Conservation (phyloP, 2,329 filamentous ascomycete species). For the Fusarium albidum region DNA sequence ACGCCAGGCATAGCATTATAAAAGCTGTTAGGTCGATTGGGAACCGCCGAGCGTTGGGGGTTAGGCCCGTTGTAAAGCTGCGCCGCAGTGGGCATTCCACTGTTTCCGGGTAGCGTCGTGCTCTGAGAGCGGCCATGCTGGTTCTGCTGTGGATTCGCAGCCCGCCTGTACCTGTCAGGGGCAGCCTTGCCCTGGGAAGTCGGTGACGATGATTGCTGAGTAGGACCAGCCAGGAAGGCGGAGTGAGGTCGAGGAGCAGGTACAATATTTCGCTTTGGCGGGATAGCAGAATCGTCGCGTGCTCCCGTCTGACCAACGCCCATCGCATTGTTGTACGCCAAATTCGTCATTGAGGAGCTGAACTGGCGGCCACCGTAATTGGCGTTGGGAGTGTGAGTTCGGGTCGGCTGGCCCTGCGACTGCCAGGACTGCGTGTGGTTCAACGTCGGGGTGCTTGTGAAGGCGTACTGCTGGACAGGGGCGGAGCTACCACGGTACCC, state of each 20-base stretch:
- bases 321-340: conserved; percentile 49
- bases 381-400: conserved; percentile 34
- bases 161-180: conserved; percentile 79
- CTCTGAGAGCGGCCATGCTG: conserved; percentile 51
- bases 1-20: conserved; percentile 56
- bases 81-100: conserved; percentile 38
- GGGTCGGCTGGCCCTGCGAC: conserved; percentile 42
- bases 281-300: conserved; percentile 61
- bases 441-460: conserved; percentile 74
- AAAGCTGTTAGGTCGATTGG: conserved; percentile 62
- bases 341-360: conserved; percentile 50
- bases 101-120: conserved; percentile 41
- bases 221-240: conserved; percentile 49
- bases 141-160: conserved; percentile 48
- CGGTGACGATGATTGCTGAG: conserved; percentile 58
- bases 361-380: conserved; percentile 45
- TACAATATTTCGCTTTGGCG: conserved; percentile 51
- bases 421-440: conserved; percentile 63
- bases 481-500: conserved; percentile 64
- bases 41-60: conserved; percentile 44
- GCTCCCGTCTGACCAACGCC: conserved; percentile 51
- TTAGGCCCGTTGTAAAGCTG: conserved; percentile 43
- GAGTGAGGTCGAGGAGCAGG: conserved; percentile 54
- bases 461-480: conserved; percentile 79
- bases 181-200: conserved; percentile 57